These are phyloP conservation scores for Ustilago sp. DNA, from an alignment of 1,284 basidiomycete species.

Conservation along the genomic window DNA sequence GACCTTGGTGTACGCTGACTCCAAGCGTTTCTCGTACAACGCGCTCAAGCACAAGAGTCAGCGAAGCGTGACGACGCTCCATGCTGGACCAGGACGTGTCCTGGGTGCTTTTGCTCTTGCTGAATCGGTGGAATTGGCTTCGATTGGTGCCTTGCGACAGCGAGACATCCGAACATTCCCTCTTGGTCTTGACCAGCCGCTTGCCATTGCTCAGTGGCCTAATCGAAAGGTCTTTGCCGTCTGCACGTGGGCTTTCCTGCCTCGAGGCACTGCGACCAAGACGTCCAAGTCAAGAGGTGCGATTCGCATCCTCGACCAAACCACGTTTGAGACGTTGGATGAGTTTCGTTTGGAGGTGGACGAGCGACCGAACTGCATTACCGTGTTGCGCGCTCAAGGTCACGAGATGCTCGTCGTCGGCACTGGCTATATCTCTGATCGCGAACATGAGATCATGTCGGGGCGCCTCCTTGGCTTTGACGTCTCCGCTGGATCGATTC, in stretches of 20 bases:
- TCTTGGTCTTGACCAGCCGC: constrained; percentile 68
- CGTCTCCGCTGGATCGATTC: constrained; percentile 27
- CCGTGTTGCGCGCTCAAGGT: constrained; percentile 23
- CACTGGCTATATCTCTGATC: constrained; percentile 50
- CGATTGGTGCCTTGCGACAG: constrained; percentile 61
- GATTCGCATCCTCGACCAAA: constrained; percentile 31
- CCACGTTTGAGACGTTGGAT: constrained; percentile 30
- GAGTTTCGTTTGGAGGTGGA: constrained; percentile 44
- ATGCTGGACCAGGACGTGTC: constrained; percentile 19
- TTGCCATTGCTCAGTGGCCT: constrained; percentile 61
- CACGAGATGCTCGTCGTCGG: constrained; percentile 55
- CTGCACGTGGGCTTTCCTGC: constrained; percentile 48
- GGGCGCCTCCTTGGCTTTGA: constrained; percentile 57
- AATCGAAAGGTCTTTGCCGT: constrained; percentile 39
- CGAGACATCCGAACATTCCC: constrained; percentile 67
- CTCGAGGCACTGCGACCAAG: constrained; percentile 36
- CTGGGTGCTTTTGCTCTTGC: constrained; percentile 52
- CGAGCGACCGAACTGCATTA: constrained; percentile 63
- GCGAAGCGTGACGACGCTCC: constrained; percentile 45
- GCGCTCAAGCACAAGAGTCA: constrained; percentile 61
- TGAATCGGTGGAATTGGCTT: constrained; percentile 53
- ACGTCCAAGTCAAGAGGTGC: constrained; percentile 24
- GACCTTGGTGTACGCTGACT: constrained; percentile 60
- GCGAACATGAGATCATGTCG: constrained; percentile 40
- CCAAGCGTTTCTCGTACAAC: constrained; percentile 62